A percentile compares a stretch with the other conserved stretches of the same genome.
These are phyloP conservation scores for Phaffia rhodozyma DNA, from an alignment of 1,284 basidiomycete species.

Conservation along the genomic window DNA sequence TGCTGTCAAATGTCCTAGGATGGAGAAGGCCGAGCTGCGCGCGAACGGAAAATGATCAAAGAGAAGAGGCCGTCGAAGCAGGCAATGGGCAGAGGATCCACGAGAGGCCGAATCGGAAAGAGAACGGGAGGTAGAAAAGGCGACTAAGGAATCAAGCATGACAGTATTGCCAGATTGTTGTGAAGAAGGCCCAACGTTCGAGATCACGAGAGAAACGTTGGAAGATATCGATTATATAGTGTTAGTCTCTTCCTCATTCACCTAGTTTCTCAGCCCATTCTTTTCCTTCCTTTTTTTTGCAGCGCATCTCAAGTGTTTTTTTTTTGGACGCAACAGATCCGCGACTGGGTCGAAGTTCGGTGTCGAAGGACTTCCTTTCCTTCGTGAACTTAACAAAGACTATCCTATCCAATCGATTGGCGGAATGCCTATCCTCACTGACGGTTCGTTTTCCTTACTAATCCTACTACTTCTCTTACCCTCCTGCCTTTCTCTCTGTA, in stretches of 20 bases:
- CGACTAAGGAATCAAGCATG: background rate
- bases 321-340: background rate
- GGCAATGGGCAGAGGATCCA: background rate
- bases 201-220: background rate
- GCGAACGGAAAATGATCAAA: too few relatives aligned
- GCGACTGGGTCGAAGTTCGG: constrained; percentile 9
- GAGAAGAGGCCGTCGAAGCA: too few relatives aligned
- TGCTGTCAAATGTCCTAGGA: too few relatives aligned
- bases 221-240: constrained; percentile 7
- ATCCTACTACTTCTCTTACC: background rate
- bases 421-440: constrained; percentile 3
- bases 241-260: background rate
- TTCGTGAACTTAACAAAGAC: background rate
- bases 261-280: background rate
- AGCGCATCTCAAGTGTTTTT: background rate
- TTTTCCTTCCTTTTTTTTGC: background rate
- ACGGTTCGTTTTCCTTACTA: background rate
- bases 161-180: background rate
- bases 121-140: background rate
- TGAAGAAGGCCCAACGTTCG: background rate
- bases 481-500: too few relatives aligned
- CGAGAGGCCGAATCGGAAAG: background rate
- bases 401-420: background rate
- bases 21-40: too few relatives aligned
- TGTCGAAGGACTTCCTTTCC: constrained; percentile 7